phyloP scores from a whole-genome alignment of 2,329 filamentous ascomycete genomes.

The Arthrinium phaeospermum region DNA sequence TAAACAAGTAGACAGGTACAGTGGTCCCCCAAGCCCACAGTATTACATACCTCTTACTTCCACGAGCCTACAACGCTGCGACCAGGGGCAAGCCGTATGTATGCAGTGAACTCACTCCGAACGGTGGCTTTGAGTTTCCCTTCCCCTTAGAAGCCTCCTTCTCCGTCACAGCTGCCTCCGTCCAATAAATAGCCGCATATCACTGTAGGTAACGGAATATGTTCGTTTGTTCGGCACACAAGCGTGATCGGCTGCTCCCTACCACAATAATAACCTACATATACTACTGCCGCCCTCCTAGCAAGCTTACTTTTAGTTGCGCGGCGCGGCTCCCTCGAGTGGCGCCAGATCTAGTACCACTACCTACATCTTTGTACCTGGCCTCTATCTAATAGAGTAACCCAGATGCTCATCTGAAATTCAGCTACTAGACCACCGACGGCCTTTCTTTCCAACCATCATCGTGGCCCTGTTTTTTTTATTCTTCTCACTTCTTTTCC shows the following conservation, averaged over 20 bases:
- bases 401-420: not conserved
- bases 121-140: not conserved
- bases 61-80: not conserved
- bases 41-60: not conserved
- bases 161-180: not conserved
- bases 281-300: slow-evolving; percentile 2
- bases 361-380: not conserved
- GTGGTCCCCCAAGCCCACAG: not conserved
- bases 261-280: not conserved
- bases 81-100: not conserved
- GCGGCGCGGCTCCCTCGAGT: slow-evolving; percentile 13
- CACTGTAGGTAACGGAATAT: slow-evolving; percentile 1
- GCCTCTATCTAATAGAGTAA: not conserved
- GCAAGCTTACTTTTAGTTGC: slow-evolving; percentile 1
- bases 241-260: slow-evolving; percentile 8
- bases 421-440: slow-evolving; percentile 1
- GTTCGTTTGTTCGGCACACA: not conserved
- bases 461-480: slow-evolving; percentile 3
- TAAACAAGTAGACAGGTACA: not conserved
- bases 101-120: not conserved
- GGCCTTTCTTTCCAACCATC: not conserved
- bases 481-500: no score
- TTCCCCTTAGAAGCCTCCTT: not conserved
- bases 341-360: slow-evolving; percentile 8
- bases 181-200: not conserved